A percentile compares a stretch with the other conserved stretches of the same genome.
Conservation (phyloP, 139 green algal species). For the Tetradesmus lagerheimii region DNA sequence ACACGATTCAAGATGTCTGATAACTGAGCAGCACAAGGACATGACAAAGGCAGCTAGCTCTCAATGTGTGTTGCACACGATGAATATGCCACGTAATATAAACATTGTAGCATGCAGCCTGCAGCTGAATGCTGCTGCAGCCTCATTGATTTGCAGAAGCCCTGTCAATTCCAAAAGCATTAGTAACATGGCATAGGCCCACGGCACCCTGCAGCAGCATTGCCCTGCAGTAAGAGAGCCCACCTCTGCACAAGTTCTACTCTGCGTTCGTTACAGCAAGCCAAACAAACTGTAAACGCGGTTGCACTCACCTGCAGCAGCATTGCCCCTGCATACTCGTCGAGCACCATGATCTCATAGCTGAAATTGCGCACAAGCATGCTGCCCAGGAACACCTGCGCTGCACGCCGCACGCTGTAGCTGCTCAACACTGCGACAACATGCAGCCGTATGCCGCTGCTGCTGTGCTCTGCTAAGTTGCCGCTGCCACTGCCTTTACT, state of each 20-base stretch:
- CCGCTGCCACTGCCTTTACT: not conserved
- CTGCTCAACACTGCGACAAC: constrained; percentile 39
- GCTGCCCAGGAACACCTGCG: constrained; percentile 25
- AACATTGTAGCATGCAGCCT: not conserved
- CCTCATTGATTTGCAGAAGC: no score
- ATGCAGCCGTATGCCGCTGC: constrained; percentile 37
- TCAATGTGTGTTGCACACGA: no score
- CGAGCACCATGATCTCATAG: constrained; percentile 42
- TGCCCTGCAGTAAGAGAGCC: no score
- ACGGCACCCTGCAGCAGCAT: no score
- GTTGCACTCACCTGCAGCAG: constrained; percentile 23
- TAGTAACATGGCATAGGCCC: no score
- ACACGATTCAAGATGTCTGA: not conserved
- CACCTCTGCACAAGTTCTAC: no score
- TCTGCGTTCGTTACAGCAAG: no score
- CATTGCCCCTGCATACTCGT: constrained; percentile 39
- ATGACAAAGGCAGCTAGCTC: no score
- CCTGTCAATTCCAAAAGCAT: not conserved
- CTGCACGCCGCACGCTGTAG: constrained; percentile 43
- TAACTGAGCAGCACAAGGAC: not conserved
- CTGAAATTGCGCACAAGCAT: constrained; percentile 33
- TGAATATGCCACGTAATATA: no score
- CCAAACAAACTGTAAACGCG: no score
- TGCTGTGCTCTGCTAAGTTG: not conserved
- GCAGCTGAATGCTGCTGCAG: not conserved